A percentile compares a stretch with the other conserved stretches of the same genome.
These are phyloP conservation scores for Pholiota microspora DNA, from an alignment of 768 basidiomycete genomes.

Conservation along the genomic window DNA sequence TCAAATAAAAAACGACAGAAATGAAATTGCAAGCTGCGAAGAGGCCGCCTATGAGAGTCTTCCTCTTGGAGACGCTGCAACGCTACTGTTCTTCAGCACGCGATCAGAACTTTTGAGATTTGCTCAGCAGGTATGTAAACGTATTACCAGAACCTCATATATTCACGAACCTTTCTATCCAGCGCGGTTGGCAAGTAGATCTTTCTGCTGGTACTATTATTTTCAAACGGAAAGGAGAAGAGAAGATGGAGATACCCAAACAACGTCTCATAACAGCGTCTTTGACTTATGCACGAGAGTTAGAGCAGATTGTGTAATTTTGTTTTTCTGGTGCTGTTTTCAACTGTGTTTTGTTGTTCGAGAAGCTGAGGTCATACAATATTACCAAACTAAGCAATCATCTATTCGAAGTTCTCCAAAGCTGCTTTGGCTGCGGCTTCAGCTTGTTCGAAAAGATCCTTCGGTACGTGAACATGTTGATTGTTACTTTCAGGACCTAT, in stretches of 20 bases:
- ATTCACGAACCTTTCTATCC: slow-evolving; percentile 10
- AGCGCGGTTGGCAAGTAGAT: slow-evolving; percentile 88
- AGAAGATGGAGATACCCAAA: slow-evolving; percentile 83
- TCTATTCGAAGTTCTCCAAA: slow-evolving; percentile 58
- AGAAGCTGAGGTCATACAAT: slow-evolving; percentile 14
- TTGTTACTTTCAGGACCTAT: slow-evolving; percentile 82
- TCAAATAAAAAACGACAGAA: slow-evolving; percentile 44
- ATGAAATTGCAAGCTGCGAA: slow-evolving; percentile 96
- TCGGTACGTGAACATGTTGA: slow-evolving; percentile 80
- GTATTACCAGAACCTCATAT: neutral
- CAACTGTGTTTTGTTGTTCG: slow-evolving; percentile 11
- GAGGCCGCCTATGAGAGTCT: slow-evolving; percentile 92
- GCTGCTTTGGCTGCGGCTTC: slow-evolving; percentile 85
- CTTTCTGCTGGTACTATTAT: slow-evolving; percentile 64
- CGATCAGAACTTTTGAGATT: slow-evolving; percentile 82
- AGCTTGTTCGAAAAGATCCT: slow-evolving; percentile 81
- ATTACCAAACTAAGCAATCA: slow-evolving; percentile 17
- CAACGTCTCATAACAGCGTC: slow-evolving; percentile 78
- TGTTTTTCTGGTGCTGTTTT: slow-evolving; percentile 35
- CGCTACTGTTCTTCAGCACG: slow-evolving; percentile 86
- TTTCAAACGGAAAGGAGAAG: slow-evolving; percentile 81
- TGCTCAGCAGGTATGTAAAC: slow-evolving; percentile 60
- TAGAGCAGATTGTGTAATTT: slow-evolving; percentile 86
- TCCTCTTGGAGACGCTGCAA: slow-evolving; percentile 86
- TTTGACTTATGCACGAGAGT: slow-evolving; percentile 77